These are phyloP conservation scores for Saposhnikovia divaricata DNA, from an alignment of 129 eudicot species.

Conservation along the genomic window DNA sequence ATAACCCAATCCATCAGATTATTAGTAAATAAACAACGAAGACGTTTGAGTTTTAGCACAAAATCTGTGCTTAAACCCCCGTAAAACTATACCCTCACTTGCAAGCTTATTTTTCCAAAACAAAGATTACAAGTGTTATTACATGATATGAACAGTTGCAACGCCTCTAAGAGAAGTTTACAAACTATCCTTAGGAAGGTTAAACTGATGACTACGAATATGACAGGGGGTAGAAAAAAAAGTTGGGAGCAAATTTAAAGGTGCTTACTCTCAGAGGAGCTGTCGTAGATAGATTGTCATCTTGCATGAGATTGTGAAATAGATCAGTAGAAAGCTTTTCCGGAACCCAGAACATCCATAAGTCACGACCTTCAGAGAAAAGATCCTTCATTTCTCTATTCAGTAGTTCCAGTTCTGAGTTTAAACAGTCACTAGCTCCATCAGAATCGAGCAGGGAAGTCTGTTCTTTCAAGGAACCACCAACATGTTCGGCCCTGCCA, in stretches of 20 bases:
- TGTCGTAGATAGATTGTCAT: conserved; percentile 62
- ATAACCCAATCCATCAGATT: not conserved
- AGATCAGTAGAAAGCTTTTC: conserved; percentile 56
- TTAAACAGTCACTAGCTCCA: conserved; percentile 39
- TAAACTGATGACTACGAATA: not conserved
- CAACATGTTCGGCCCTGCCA: conserved; percentile 31
- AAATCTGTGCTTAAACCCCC: not conserved
- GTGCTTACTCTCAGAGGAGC: conserved; percentile 67
- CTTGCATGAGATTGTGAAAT: conserved; percentile 47
- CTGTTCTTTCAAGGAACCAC: conserved; percentile 47
- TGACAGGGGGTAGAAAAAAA: not conserved
- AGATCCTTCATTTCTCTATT: conserved; percentile 57
- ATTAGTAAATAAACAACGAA: not conserved
- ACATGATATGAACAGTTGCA: not conserved
- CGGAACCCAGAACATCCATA: conserved; percentile 87
- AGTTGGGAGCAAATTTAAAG: not conserved
- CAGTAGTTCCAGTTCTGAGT: conserved; percentile 67
- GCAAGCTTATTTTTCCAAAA: not conserved
- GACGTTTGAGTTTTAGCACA: not conserved
- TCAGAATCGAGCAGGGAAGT: not conserved
- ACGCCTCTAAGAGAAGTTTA: too few species aligned
- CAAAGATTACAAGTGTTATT: not conserved
- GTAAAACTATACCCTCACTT: not conserved
- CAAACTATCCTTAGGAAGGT: not conserved
- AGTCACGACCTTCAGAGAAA: conserved; percentile 57